These are phyloP conservation scores for Suhomyces tanzawaensis DNA, from an alignment of 805 yeast genomes.

Conservation along the genomic window DNA sequence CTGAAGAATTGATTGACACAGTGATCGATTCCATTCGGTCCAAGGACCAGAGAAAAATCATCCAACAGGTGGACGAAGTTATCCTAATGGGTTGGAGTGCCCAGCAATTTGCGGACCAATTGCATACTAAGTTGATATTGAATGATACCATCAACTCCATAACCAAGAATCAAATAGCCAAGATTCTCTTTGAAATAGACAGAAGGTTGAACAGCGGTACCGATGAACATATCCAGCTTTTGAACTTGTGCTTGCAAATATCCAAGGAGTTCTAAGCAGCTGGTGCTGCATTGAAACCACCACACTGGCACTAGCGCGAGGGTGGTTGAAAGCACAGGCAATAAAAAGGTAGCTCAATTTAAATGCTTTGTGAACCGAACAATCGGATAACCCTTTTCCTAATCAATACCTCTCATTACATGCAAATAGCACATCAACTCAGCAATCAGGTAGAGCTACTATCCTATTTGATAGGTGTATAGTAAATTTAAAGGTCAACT, in stretches of 20 bases:
- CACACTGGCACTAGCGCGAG: too few relatives aligned
- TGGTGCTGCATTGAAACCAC: too few relatives aligned
- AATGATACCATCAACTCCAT: slow-evolving; percentile 48
- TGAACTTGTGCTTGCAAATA: slow-evolving; percentile 51
- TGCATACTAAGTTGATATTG: slow-evolving; percentile 64
- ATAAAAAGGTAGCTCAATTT: too few relatives aligned
- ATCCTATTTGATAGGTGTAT: too few relatives aligned
- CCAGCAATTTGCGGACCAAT: slow-evolving; percentile 64
- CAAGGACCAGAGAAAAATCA: slow-evolving; percentile 29
- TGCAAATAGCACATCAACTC: too few relatives aligned
- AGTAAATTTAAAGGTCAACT: too few relatives aligned
- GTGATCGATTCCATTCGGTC: slow-evolving; percentile 36
- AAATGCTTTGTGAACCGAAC: too few relatives aligned
- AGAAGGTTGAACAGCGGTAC: slow-evolving; percentile 76
- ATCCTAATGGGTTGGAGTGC: slow-evolving; percentile 77
- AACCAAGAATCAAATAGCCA: slow-evolving; percentile 65
- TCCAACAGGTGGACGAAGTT: slow-evolving; percentile 47
- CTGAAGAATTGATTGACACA: slow-evolving; percentile 42
- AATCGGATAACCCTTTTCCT: too few relatives aligned
- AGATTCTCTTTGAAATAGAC: slow-evolving; percentile 71
- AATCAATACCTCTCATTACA: too few relatives aligned
- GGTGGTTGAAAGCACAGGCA: too few relatives aligned
- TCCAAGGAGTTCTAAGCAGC: too few relatives aligned
- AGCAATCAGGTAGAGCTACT: too few relatives aligned
- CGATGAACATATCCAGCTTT: slow-evolving; percentile 80